Percentiles rank a stretch among this genome's conserved stretches.
phyloP scores from a whole-genome alignment of 768 basidiomycete genomes.

The Leccinellum luteum region DNA sequence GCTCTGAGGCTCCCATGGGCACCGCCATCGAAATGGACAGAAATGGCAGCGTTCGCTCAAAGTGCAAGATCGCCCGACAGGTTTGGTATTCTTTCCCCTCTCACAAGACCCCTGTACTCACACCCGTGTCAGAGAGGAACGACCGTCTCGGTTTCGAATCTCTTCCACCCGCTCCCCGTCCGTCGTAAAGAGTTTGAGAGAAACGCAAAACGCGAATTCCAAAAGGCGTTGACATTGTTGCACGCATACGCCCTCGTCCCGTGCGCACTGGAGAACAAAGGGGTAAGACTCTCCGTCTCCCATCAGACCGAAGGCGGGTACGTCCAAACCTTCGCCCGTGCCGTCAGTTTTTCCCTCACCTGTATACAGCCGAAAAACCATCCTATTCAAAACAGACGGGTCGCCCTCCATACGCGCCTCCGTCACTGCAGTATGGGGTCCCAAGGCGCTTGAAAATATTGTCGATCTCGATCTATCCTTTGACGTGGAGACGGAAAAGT shows the following conservation, averaged over 20 bases:
- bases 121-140: slow-evolving; percentile 73
- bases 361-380: slow-evolving; percentile 50
- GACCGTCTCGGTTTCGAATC: slow-evolving; percentile 64
- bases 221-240: slow-evolving; percentile 76
- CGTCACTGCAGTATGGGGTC: slow-evolving; percentile 79
- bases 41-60: slow-evolving; percentile 56
- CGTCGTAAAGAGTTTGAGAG: slow-evolving; percentile 88
- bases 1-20: slow-evolving; percentile 72
- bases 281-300: slow-evolving; percentile 70
- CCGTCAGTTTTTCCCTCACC: slow-evolving; percentile 1
- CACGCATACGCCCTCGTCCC: slow-evolving; percentile 90
- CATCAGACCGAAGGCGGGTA: slow-evolving; percentile 74
- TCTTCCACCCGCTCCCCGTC: slow-evolving; percentile 85
- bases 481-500: slow-evolving; percentile 63
- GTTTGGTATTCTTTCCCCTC: slow-evolving; percentile 37
- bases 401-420: slow-evolving; percentile 57
- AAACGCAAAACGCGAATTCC: slow-evolving; percentile 86
- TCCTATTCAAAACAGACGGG: slow-evolving; percentile 75
- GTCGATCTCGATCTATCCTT: slow-evolving; percentile 72
- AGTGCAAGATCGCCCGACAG: slow-evolving; percentile 71
- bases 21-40: slow-evolving; percentile 70
- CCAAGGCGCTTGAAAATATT: slow-evolving; percentile 72
- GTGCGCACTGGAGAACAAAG: slow-evolving; percentile 53
- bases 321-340: slow-evolving; percentile 16
- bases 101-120: neutral